Evolutionary conservation across 495 filamentous ascomycete genomes (phyloP).

Genomic region (Daldinia caldariorum): DNA sequence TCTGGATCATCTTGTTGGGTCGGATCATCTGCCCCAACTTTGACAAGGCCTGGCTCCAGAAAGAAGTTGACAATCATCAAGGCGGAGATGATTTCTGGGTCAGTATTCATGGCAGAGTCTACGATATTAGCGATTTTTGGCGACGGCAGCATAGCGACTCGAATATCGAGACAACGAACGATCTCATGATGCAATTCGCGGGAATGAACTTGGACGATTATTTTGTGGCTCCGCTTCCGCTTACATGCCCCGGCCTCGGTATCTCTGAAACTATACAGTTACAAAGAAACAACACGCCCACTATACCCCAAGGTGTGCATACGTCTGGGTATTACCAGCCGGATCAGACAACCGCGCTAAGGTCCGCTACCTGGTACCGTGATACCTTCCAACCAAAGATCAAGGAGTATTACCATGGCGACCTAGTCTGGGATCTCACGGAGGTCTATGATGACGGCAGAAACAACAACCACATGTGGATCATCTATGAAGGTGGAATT

Average conservation of each 20-base stretch:
- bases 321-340: constrained; percentile 69
- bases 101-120: constrained; percentile 86
- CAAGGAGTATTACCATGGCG: constrained; percentile 84
- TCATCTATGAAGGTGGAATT: constrained; percentile 74
- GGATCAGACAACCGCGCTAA: constrained; percentile 64
- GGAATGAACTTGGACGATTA: constrained; percentile 84
- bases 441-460: constrained; percentile 71
- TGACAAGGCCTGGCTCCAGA: constrained; percentile 85
- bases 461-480: constrained; percentile 77
- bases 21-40: constrained; percentile 87
- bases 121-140: constrained; percentile 92
- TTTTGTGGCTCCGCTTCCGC: constrained; percentile 80
- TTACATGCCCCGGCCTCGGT: constrained; percentile 76
- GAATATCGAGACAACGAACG: constrained; percentile 63
- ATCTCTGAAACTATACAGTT: constrained; percentile 62
- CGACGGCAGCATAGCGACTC: constrained; percentile 81
- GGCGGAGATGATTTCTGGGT: constrained; percentile 85
- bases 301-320: constrained; percentile 67
- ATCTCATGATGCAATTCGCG: constrained; percentile 78
- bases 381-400: constrained; percentile 80
- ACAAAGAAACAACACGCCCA: constrained; percentile 69
- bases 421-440: constrained; percentile 71
- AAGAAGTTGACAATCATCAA: constrained; percentile 76
- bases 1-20: constrained; percentile 92
- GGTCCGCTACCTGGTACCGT: constrained; percentile 77